Evolutionary conservation across 352 stramenopile species (phyloP).

Genomic region (Globisporangium nagaii): DNA sequence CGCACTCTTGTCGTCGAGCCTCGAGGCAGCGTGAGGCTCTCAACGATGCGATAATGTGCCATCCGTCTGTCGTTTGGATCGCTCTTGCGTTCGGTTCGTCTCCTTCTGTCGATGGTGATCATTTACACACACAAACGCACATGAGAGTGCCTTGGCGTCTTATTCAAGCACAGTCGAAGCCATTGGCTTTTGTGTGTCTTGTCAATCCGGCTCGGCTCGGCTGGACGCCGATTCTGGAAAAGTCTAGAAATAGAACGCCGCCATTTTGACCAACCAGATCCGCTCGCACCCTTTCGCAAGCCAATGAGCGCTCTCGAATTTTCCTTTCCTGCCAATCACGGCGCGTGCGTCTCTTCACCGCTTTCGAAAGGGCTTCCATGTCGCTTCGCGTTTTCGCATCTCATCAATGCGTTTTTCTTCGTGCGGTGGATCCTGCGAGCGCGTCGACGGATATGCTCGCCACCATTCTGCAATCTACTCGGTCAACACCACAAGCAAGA

Average conservation of each 20-base stretch:
- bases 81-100: background rate
- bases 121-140: no score
- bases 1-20: no score
- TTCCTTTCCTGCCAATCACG: background rate
- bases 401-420: background rate
- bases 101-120: no score
- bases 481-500: constrained; percentile 6
- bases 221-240: background rate
- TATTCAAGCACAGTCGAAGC: no score
- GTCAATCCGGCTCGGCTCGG: background rate
- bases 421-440: background rate
- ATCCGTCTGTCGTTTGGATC: background rate
- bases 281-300: background rate
- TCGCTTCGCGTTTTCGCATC: background rate
- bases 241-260: background rate
- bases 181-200: background rate
- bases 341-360: no score
- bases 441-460: background rate
- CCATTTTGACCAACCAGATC: background rate
- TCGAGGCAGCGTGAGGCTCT: no score
- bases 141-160: background rate
- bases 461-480: constrained; percentile 20
- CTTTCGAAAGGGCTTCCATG: no score
- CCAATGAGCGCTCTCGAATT: background rate
- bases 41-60: no score